These are phyloP conservation scores for Solanum tacnaense DNA, from an alignment of 257 asterid species.

Conservation along the genomic window DNA sequence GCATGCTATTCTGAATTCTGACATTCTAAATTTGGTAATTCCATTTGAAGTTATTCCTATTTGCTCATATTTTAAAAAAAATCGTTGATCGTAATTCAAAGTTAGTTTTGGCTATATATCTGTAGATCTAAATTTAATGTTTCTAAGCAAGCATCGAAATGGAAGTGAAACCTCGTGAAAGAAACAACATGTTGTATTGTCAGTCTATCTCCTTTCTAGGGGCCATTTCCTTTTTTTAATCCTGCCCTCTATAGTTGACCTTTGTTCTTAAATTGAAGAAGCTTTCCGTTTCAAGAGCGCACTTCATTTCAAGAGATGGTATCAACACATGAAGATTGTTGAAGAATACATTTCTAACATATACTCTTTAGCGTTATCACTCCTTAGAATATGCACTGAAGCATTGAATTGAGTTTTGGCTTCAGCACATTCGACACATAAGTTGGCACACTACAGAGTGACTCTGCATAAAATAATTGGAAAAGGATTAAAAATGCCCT, in stretches of 20 bases:
- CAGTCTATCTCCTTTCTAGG: background rate
- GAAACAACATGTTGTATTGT: background rate
- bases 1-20: background rate
- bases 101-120: background rate
- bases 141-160: background rate
- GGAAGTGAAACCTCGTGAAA: background rate
- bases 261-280: background rate
- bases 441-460: background rate
- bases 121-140: background rate
- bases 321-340: background rate
- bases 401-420: background rate
- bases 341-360: background rate
- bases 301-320: background rate
- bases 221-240: background rate
- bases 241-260: background rate
- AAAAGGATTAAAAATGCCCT: background rate
- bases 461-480: background rate
- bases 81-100: background rate
- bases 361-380: background rate
- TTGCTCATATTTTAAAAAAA: background rate
- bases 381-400: background rate
- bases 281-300: background rate
- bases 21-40: background rate
- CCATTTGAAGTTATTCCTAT: background rate
- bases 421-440: background rate